Evolutionary conservation across 345 rosid species (phyloP).

Genomic region (Melaleuca quinquenervia): DNA sequence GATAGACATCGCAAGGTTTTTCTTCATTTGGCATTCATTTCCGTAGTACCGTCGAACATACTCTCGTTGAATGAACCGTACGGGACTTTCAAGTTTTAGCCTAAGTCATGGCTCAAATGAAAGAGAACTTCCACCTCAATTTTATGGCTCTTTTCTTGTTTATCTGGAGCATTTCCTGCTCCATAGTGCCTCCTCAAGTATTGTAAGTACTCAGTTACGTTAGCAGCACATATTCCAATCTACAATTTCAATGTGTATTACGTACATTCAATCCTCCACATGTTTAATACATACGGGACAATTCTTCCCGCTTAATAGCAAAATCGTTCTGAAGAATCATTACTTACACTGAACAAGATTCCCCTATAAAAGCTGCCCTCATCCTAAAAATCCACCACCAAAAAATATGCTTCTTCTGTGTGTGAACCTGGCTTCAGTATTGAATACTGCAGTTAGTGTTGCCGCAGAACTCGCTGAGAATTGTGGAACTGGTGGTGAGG

Average conservation of each 20-base stretch:
- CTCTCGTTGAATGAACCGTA: not conserved
- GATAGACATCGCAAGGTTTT: not conserved
- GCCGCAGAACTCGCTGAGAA: not conserved
- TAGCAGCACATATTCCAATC: not conserved
- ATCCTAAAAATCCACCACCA: not conserved
- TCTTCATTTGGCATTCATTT: not conserved
- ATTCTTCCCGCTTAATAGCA: not conserved
- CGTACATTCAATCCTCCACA: not conserved
- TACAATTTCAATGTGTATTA: not conserved
- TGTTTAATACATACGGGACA: not conserved
- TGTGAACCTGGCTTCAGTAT: not conserved
- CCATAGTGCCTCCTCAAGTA: not conserved
- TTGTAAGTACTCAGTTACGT: not conserved
- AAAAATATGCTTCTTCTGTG: not conserved
- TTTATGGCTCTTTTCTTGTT: not conserved
- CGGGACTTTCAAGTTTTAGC: not conserved
- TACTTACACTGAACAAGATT: not conserved
- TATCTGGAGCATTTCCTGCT: not conserved
- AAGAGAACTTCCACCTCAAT: not conserved
- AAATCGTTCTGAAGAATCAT: not conserved
- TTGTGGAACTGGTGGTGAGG: not conserved
- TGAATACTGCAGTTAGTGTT: not conserved
- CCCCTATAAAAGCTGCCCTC: not conserved
- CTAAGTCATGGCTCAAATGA: not conserved
- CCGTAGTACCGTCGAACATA: not conserved